These are phyloP conservation scores for Cytospora leucostoma DNA, from an alignment of 2,329 filamentous ascomycete genomes.

Conservation along the genomic window DNA sequence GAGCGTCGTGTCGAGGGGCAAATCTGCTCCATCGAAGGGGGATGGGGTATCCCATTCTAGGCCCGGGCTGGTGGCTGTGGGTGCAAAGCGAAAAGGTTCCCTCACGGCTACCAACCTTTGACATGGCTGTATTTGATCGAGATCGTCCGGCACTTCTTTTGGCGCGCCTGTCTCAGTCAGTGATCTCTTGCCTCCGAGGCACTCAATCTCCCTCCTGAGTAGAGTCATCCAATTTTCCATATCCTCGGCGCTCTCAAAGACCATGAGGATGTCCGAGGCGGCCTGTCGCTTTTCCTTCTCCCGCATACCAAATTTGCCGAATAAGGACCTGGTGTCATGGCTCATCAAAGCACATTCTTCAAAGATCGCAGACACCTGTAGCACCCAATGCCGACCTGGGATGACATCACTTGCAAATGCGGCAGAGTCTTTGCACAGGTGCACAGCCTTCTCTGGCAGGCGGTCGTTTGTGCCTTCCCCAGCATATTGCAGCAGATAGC, in stretches of 20 bases:
- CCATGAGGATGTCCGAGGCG: conserved; percentile 67
- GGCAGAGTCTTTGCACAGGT: conserved; percentile 72
- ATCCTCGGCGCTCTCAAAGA: conserved; percentile 71
- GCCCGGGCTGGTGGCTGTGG: conserved; percentile 39
- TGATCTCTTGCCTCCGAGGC: conserved; percentile 66
- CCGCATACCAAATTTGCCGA: conserved; percentile 65
- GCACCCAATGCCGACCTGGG: conserved; percentile 76
- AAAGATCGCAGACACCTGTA: conserved; percentile 70
- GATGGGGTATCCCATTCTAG: conserved; percentile 37
- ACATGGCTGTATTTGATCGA: conserved; percentile 43
- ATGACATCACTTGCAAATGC: conserved; percentile 81
- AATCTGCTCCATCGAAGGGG: conserved; percentile 31
- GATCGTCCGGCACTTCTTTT: conserved; percentile 43
- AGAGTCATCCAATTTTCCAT: conserved; percentile 76
- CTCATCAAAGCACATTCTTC: conserved; percentile 57
- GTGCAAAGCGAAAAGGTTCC: conserved; percentile 50
- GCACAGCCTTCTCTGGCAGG: conserved; percentile 71
- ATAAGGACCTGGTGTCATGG: conserved; percentile 59
- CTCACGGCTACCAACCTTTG: conserved; percentile 51
- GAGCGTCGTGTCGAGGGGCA: conserved; percentile 34
- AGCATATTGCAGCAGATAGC: conserved; percentile 74
- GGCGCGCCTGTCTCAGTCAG: conserved; percentile 61
- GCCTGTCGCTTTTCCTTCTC: conserved; percentile 57
- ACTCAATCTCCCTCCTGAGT: conserved; percentile 70
- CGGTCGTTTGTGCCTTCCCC: conserved; percentile 70